Conservation (phyloP, 2,329 filamentous ascomycete genomes). For the Onygena corvina region DNA sequence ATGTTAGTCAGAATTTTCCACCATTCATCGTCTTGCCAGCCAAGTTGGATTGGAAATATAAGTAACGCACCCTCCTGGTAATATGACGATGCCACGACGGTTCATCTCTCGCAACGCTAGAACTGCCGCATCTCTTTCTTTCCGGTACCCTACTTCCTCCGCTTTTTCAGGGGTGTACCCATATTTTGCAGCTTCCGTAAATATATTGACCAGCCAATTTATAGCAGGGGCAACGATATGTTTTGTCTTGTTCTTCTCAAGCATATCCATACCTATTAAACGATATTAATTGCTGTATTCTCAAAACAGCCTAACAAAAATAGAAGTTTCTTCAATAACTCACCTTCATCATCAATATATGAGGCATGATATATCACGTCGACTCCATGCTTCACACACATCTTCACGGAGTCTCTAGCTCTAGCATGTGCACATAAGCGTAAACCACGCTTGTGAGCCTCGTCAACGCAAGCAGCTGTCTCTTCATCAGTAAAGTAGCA, state of each 20-base stretch:
- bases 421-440: slow-evolving; percentile 37
- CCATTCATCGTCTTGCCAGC: not conserved
- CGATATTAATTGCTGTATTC: not conserved
- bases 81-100: slow-evolving; percentile 33
- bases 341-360: slow-evolving; percentile 33
- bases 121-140: slow-evolving; percentile 33
- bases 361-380: slow-evolving; percentile 40
- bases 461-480: slow-evolving; percentile 39
- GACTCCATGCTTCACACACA: slow-evolving; percentile 35
- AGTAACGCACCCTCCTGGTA: slow-evolving; percentile 29
- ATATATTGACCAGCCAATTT: slow-evolving; percentile 34
- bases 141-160: slow-evolving; percentile 35
- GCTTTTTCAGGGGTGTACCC: slow-evolving; percentile 35
- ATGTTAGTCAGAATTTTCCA: not conserved
- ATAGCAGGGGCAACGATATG: slow-evolving; percentile 35
- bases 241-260: slow-evolving; percentile 30
- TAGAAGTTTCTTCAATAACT: not conserved
- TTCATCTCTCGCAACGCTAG: slow-evolving; percentile 36
- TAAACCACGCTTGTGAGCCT: slow-evolving; percentile 28
- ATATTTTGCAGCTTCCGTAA: slow-evolving; percentile 30
- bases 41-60: not conserved
- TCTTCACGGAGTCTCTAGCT: slow-evolving; percentile 34
- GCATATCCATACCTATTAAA: slow-evolving; percentile 22
- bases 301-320: not conserved
- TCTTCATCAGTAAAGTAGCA: slow-evolving; percentile 39